Evolutionary conservation across 306 rosid genomes (phyloP), one percentile per base, ranked within the genome.

Genomic region (Lathyrus sativus): DNA sequence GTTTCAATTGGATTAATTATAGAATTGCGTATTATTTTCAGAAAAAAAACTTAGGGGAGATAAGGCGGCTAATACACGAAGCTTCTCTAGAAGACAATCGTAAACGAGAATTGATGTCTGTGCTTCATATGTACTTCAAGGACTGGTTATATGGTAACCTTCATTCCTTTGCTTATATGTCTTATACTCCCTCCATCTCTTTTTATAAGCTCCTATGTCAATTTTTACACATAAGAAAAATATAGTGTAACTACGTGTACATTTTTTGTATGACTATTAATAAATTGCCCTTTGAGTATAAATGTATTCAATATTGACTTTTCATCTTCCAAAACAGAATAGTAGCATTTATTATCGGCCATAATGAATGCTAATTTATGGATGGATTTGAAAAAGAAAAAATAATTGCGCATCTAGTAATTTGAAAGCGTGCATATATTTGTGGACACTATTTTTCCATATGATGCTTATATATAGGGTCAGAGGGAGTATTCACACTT

Each of bases 111-210:
- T 77, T 92, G 64, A 85, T 96, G 35, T 80, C 86, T 51, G 98
- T 92, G 11, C 91, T 92, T 18, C 98, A 92, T 62, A 85, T 85
- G 57, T 83, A 80, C 82, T 92, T 92, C 81, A 89, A 79, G 78
- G 98, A 92, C 80, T 92, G 98, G 96, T 82, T 92, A 83, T 88
- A 92, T 68, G 96, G 98, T 89, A 87, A 80, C 41, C 64, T 10
- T 67, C 63, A 12, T 35, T 56, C 28, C 11, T 68, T 61, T 17
- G 69, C 56, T 15, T 56, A 24, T 33, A 39, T 19, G 48, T 65
- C 8, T 59, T 62, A 9, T 11, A 53, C 53, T 49, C 14, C 13
- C 8, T 53, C 8, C 5, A 24, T 24, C 58, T 18, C 5, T 19
- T 4, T 19, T 19, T 19, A 19, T 19, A 19, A 19, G 22, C 0